Percentiles rank a stretch among this genome's conserved stretches.
These are phyloP conservation scores for Ophiosphaerella herpotricha DNA, from an alignment of 2,329 filamentous ascomycete species.

Conservation along the genomic window DNA sequence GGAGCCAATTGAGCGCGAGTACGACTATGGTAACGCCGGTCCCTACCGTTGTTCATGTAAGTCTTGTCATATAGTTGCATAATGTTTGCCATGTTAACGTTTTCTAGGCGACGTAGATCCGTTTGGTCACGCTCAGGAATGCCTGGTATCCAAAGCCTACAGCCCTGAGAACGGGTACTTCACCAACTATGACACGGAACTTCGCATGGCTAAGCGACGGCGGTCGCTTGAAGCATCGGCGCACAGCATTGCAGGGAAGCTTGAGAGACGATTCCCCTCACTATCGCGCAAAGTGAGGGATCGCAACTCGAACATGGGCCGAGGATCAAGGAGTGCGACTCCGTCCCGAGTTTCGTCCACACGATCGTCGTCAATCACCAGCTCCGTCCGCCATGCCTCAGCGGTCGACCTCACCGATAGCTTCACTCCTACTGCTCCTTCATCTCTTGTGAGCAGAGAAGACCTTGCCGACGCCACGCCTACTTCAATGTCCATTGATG, in stretches of 20 bases:
- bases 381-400: constrained; percentile 55
- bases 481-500: constrained; percentile 42
- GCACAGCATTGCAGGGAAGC: constrained; percentile 65
- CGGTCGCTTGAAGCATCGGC: constrained; percentile 64
- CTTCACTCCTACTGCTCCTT: constrained; percentile 27
- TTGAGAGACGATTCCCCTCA: constrained; percentile 65
- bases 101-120: constrained; percentile 61
- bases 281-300: constrained; percentile 61
- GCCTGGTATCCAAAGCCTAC: constrained; percentile 61
- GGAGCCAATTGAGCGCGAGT: constrained; percentile 74
- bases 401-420: constrained; percentile 45
- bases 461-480: constrained; percentile 38
- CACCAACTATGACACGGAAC: constrained; percentile 63
- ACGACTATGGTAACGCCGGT: constrained; percentile 58
- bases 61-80: constrained; percentile 44
- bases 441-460: constrained; percentile 37
- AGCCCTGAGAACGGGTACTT: constrained; percentile 66
- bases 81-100: constrained; percentile 24
- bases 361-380: constrained; percentile 77
- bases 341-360: constrained; percentile 68
- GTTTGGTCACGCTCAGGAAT: constrained; percentile 58
- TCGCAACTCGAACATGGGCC: constrained; percentile 48
- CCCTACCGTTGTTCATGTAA: constrained; percentile 70
- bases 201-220: constrained; percentile 61
- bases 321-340: constrained; percentile 47